phyloP scores from a whole-genome alignment of 306 rosid species.

The peach (Prunus persica) region DNA sequence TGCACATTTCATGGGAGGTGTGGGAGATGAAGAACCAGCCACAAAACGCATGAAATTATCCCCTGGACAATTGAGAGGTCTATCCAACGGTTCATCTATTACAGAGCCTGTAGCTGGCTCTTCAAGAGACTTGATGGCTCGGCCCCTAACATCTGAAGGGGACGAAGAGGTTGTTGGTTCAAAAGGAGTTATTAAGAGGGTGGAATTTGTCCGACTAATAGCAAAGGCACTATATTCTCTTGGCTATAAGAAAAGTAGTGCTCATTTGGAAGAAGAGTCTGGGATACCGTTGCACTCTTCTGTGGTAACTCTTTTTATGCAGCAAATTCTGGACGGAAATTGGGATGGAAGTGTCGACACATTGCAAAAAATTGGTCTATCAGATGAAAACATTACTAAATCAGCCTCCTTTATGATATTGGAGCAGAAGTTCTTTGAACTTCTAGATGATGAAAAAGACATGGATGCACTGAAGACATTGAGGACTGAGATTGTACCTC shows the following conservation, averaged over 20 bases:
- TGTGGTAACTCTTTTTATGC: conserved; percentile 61
- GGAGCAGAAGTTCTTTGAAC: conserved; percentile 90
- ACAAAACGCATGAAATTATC: conserved; percentile 84
- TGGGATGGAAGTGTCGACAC: conserved; percentile 82
- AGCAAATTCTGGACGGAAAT: conserved; percentile 75
- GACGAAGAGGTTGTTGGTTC: conserved; percentile 85
- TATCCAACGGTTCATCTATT: conserved; percentile 80
- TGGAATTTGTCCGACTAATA: conserved; percentile 90
- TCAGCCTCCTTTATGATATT: conserved; percentile 75
- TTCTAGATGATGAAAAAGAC: conserved; percentile 59
- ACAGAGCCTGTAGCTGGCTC: conserved; percentile 63
- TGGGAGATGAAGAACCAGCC: conserved; percentile 99
- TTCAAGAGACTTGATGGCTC: conserved; percentile 84
- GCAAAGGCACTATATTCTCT: conserved; percentile 91
- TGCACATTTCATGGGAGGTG: conserved; percentile 99
- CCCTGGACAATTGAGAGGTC: conserved; percentile 55
- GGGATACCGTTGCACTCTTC: conserved; percentile 81
- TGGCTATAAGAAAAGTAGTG: conserved; percentile 84
- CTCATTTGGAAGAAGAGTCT: conserved; percentile 86
- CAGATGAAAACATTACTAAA: conserved; percentile 53
- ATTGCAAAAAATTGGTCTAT: conserved; percentile 62
- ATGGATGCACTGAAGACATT: conserved; percentile 82
- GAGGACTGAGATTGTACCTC: conserved; percentile 84
- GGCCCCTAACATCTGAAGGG: conserved; percentile 79
- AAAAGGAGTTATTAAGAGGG: conserved; percentile 77